phyloP scores from a whole-genome alignment of 2,329 filamentous ascomycete genomes.

The Trichophyton schoenleinii region DNA sequence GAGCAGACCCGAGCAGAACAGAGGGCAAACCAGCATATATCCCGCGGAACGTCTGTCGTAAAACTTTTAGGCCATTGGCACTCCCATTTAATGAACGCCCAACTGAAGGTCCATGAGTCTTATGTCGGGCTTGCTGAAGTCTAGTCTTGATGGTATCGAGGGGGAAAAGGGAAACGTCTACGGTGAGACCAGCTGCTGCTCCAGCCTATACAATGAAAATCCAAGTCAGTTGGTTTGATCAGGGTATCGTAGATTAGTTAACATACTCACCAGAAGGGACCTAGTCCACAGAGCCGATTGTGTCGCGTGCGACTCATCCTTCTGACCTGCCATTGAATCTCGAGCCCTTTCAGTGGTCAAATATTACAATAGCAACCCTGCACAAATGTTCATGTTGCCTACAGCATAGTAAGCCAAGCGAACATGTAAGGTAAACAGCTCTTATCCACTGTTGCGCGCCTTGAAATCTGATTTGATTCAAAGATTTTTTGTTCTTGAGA shows the following conservation, averaged over 20 bases:
- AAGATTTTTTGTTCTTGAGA: background rate
- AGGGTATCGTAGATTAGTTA: constrained; percentile 7
- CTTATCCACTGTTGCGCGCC: background rate
- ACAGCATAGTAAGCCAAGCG: background rate
- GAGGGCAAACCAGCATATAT: constrained; percentile 89
- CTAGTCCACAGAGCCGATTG: constrained; percentile 33
- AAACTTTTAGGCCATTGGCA: constrained; percentile 29
- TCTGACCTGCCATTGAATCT: constrained; percentile 16
- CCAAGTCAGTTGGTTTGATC: background rate
- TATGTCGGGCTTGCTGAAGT: constrained; percentile 49
- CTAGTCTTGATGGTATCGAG: constrained; percentile 98
- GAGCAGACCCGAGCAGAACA: constrained; percentile 80
- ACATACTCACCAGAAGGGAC: constrained; percentile 25
- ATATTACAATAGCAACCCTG: background rate
- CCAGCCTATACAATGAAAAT: constrained; percentile 48
- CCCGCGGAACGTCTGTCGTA: constrained; percentile 74
- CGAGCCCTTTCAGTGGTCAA: background rate
- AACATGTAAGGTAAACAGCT: background rate
- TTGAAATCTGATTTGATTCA: background rate
- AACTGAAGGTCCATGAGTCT: constrained; percentile 25
- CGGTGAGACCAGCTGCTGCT: constrained; percentile 82
- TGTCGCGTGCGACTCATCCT: constrained; percentile 21
- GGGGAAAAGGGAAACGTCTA: constrained; percentile 92
- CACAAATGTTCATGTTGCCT: background rate
- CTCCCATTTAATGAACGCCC: constrained; percentile 10